These are phyloP conservation scores for Leucocoprinus leucothites DNA, from an alignment of 768 basidiomycete genomes.

Conservation along the genomic window DNA sequence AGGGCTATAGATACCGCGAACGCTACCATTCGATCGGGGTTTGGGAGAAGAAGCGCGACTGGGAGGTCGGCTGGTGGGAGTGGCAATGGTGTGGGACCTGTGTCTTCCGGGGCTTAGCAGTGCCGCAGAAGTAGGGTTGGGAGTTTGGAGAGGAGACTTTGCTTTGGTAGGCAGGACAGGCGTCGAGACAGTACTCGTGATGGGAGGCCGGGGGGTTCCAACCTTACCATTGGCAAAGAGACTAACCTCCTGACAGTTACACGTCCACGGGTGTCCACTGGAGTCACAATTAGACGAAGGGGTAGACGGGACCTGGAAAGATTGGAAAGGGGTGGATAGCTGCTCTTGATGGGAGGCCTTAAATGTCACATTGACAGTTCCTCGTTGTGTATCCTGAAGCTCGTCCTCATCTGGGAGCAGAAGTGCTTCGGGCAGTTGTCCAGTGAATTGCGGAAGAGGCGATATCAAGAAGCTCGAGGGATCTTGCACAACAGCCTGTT, in stretches of 20 bases:
- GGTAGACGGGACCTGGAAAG: not conserved
- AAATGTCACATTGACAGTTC: not conserved
- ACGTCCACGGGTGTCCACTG: constrained; percentile 20
- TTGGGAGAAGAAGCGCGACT: constrained; percentile 18
- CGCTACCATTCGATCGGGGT: constrained; percentile 1
- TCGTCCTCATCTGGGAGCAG: constrained; percentile 26
- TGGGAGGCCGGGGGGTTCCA: constrained; percentile 2
- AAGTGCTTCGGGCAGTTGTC: constrained; percentile 32
- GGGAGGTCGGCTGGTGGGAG: constrained; percentile 23
- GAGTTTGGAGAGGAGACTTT: constrained; percentile 12
- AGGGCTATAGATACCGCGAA: constrained; percentile 8
- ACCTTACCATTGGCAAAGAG: constrained; percentile 12
- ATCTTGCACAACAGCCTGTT: constrained; percentile 29
- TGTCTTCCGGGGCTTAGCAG: constrained; percentile 21
- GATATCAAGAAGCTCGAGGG: constrained; percentile 36
- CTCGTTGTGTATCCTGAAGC: constrained; percentile 16
- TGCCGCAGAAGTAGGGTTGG: constrained; percentile 13
- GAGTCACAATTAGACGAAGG: constrained; percentile 19
- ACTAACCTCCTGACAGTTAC: constrained; percentile 17
- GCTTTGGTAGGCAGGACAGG: constrained; percentile 2
- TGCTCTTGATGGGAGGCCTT: not conserved
- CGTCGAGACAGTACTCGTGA: not conserved
- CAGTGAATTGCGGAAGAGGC: constrained; percentile 41
- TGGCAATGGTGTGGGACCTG: constrained; percentile 29
- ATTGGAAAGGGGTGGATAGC: not conserved